Percentiles rank a stretch among this genome's conserved stretches.
phyloP scores from a whole-genome alignment of 176 grass and related monocot species.

The Musa troglodytarum region DNA sequence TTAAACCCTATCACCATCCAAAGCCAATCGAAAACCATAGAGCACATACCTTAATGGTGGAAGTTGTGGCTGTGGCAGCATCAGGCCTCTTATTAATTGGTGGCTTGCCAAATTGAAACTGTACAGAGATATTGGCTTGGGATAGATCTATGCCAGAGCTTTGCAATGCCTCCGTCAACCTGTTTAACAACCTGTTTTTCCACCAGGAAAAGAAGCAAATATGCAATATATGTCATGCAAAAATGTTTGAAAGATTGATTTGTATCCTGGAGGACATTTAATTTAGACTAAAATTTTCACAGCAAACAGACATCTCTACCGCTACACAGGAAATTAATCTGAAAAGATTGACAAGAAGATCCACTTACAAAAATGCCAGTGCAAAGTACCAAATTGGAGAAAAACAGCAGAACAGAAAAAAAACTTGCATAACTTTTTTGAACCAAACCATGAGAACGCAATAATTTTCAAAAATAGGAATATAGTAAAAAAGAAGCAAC shows the following conservation, averaged over 20 bases:
- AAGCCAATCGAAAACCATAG: not conserved
- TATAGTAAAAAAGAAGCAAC: not conserved
- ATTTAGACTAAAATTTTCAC: not conserved
- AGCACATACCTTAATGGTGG: slow-evolving; percentile 27
- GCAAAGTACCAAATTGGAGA: not conserved
- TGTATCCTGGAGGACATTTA: not conserved
- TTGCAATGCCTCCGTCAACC: slow-evolving; percentile 40
- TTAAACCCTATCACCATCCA: too few relatives aligned
- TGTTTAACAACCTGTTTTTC: slow-evolving; percentile 36
- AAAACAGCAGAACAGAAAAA: not conserved
- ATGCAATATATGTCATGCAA: not conserved
- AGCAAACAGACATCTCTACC: too few relatives aligned
- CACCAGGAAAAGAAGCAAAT: not conserved
- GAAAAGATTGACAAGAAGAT: too few relatives aligned
- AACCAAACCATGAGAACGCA: not conserved
- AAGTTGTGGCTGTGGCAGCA: slow-evolving; percentile 8
- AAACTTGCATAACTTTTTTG: not conserved
- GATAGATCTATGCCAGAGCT: slow-evolving; percentile 58
- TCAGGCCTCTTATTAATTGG: slow-evolving; percentile 1
- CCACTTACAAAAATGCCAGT: too few relatives aligned
- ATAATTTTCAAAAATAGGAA: not conserved
- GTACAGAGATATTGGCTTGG: slow-evolving; percentile 52
- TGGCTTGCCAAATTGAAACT: slow-evolving; percentile 47
- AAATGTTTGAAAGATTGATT: too few relatives aligned
- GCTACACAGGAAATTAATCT: too few relatives aligned